Conservation (phyloP, 768 basidiomycete genomes). For the Punctularia strigosozonata region DNA sequence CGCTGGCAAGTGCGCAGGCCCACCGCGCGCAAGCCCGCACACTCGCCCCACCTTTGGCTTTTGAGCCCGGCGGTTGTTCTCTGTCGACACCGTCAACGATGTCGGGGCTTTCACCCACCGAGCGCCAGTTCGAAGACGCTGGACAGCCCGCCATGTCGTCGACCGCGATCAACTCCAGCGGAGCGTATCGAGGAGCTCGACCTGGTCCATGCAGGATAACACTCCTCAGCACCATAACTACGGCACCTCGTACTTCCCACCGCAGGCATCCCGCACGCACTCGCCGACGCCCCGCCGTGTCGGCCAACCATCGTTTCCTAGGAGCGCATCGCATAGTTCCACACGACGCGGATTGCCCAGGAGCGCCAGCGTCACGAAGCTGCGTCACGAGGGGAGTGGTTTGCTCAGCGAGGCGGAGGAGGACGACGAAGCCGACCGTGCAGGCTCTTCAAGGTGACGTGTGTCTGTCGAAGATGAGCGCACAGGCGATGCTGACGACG, state of each 20-base stretch:
- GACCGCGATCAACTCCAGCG: constrained; percentile 28
- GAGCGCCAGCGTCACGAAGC: constrained; percentile 47
- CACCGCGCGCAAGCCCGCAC: too few species aligned
- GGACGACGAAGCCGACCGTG: constrained; percentile 16
- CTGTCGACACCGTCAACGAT: too few species aligned
- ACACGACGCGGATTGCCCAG: constrained; percentile 32
- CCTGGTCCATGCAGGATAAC: constrained; percentile 44
- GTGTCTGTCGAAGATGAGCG: constrained; percentile 22
- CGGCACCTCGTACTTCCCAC: constrained; percentile 55
- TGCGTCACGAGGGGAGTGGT: constrained; percentile 32
- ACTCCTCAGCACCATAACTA: constrained; percentile 55
- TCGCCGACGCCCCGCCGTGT: constrained; percentile 37
- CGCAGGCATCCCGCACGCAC: constrained; percentile 21
- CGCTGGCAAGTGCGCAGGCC: too few species aligned
- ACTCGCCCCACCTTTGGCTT: too few species aligned
- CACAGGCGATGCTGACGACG: constrained; percentile 24
- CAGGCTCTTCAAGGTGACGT: constrained; percentile 12
- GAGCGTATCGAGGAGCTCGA: constrained; percentile 39
- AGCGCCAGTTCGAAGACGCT: constrained; percentile 22
- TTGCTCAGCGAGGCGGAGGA: constrained; percentile 44
- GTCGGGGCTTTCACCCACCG: too few species aligned
- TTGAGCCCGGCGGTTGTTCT: too few species aligned
- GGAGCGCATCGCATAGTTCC: constrained; percentile 43
- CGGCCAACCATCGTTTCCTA: constrained; percentile 28
- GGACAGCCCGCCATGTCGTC: constrained; percentile 29